Evolutionary conservation across 2,329 filamentous ascomycete species (phyloP).

Genomic region (Trichocomaceae sp.): DNA sequence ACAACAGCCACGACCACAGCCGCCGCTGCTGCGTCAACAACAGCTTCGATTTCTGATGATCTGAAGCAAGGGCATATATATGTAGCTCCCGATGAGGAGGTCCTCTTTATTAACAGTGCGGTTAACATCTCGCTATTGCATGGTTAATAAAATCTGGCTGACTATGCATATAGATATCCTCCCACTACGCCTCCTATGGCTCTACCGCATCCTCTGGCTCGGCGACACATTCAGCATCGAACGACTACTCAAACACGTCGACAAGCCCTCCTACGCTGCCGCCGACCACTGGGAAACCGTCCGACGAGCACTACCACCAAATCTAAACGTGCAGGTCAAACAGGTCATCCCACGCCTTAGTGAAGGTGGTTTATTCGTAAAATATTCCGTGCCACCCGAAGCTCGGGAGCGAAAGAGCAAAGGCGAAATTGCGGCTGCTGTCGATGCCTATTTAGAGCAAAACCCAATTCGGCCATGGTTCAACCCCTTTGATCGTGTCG

Average conservation of each 20-base stretch:
- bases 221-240: slow-evolving; percentile 42
- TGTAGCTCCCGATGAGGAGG: slow-evolving; percentile 67
- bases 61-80: slow-evolving; percentile 62
- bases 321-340: slow-evolving; percentile 61
- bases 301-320: slow-evolving; percentile 56
- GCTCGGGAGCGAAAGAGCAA: slow-evolving; percentile 28
- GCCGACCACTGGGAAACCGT: slow-evolving; percentile 53
- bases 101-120: slow-evolving; percentile 86
- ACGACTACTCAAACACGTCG: slow-evolving; percentile 46
- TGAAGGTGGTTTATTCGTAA: slow-evolving; percentile 90
- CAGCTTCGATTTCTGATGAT: background rate
- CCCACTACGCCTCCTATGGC: slow-evolving; percentile 65
- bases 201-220: slow-evolving; percentile 48
- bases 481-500: slow-evolving; percentile 68
- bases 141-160: background rate
- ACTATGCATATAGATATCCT: slow-evolving; percentile 64
- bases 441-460: slow-evolving; percentile 59
- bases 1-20: background rate
- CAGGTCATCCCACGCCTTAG: slow-evolving; percentile 79
- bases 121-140: background rate
- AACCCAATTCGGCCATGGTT: slow-evolving; percentile 82
- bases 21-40: background rate
- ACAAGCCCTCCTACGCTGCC: slow-evolving; percentile 46
- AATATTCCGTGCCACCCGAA: slow-evolving; percentile 56
- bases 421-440: slow-evolving; percentile 53